phyloP scores from a whole-genome alignment of 768 basidiomycete genomes.

The Clitopilus passeckerianus region DNA sequence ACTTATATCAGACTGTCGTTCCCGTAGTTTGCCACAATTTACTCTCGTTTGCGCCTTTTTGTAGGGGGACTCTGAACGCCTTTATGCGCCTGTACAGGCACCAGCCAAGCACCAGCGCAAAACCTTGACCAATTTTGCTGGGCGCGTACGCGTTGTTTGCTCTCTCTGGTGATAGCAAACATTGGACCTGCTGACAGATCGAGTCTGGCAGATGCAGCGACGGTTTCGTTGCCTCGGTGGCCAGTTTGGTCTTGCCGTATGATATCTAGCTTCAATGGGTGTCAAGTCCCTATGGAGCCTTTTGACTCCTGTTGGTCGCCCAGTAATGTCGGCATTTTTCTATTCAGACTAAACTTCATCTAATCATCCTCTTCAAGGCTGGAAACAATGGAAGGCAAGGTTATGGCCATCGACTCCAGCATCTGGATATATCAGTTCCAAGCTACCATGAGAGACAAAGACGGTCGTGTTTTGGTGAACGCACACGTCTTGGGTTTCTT shows the following conservation, averaged over 20 bases:
- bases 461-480: slow-evolving; percentile 85
- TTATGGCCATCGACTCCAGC: slow-evolving; percentile 95
- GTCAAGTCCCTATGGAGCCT: slow-evolving; percentile 96
- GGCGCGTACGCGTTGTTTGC: too few species aligned
- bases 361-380: slow-evolving; percentile 43
- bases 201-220: neutral
- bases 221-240: neutral
- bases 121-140: too few species aligned
- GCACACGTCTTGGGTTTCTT: slow-evolving; percentile 92
- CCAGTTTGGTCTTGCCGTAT: neutral
- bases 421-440: slow-evolving; percentile 99
- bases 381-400: slow-evolving; percentile 93
- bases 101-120: too few species aligned
- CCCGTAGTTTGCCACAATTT: too few species aligned
- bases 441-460: slow-evolving; percentile 98
- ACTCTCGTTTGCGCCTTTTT: neutral
- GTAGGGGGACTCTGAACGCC: too few species aligned
- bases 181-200: too few species aligned
- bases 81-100: too few species aligned
- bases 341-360: neutral
- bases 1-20: neutral
- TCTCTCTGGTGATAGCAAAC: too few species aligned
- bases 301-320: slow-evolving; percentile 88
- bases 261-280: slow-evolving; percentile 58
- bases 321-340: slow-evolving; percentile 66